These are phyloP conservation scores for Syncephalastrum sp. DNA, from an alignment of 371 early-diverging fungal species.

Conservation along the genomic window DNA sequence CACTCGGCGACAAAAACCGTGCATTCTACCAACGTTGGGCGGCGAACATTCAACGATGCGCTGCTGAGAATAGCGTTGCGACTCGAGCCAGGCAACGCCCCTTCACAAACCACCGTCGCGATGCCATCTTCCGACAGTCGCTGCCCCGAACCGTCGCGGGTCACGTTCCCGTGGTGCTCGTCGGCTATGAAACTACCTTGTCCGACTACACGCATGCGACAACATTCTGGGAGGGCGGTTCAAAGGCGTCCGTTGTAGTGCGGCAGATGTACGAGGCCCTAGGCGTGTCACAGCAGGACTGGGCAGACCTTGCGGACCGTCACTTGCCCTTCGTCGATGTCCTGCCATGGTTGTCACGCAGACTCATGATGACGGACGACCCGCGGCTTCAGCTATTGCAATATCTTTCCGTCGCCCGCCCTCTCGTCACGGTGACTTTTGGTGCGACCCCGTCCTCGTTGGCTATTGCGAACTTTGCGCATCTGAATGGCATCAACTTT, in stretches of 20 bases:
- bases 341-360: background rate
- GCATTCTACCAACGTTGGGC: background rate
- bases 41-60: no score
- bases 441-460: background rate
- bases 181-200: background rate
- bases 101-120: no score
- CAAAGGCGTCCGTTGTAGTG: no score
- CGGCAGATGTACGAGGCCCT: no score
- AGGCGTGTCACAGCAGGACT: no score
- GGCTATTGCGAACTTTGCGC: slow-evolving; percentile 1
- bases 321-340: slow-evolving; percentile 6
- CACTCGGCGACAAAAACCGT: background rate
- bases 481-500: slow-evolving; percentile 2
- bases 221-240: no score
- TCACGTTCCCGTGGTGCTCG: slow-evolving; percentile 1
- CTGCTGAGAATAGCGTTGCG: no score
- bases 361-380: background rate
- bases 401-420: background rate
- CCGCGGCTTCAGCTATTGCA: background rate
- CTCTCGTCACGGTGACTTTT: slow-evolving; percentile 4
- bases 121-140: background rate
- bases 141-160: background rate
- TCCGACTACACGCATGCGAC: background rate
- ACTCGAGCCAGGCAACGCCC: no score
- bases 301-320: no score